Evolutionary conservation across 1,284 basidiomycete genomes (phyloP), one percentile per base, ranked within the genome.

Genomic region (Austroboletus niveus): DNA sequence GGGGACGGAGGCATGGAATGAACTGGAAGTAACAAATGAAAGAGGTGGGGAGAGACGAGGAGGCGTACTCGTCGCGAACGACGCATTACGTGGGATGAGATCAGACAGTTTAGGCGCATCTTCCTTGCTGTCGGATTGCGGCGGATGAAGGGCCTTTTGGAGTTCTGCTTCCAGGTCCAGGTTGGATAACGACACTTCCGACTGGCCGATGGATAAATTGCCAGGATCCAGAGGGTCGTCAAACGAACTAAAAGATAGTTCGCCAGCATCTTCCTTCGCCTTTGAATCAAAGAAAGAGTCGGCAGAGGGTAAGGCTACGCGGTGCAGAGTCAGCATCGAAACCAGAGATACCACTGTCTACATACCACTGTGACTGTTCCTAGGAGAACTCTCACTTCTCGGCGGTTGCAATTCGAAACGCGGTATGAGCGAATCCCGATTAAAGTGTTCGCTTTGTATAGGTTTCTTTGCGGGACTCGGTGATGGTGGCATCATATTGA

Each of bases 401-500:
- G 54, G 56, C 0, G 45, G 48, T 29, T 48, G 60, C 15, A 63
- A 47, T 15, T 60, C 72, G 44, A 81, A 78, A 39, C 67, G 72
- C 0, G 80, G 80, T 42, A 82, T 63, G 20, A 78, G 62, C 14
- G 66, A 69, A 47, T 65, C 65, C 9, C 49, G 55, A 8, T 55
- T 62, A 2, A 56, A 49, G 2, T 60, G 56, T 35, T 60, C 49
- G 22, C 40, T 56, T 17, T 44, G 53, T 20, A 50, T 36, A 12
- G 12, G 49, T 8, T 54, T 51, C 58, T 81, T 84, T 49, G 75
- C 70, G 1, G 82, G 82, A 3, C 82, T 84, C 0, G 85, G 83
- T 30, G 81, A 84, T 0, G 75, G 76, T n/a, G 84, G 83, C 11
- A 85, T 69, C 69, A 77, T 75, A 17, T 67, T 66, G 8, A 80